A percentile compares a stretch with the other conserved stretches of the same genome.
Evolutionary conservation across 345 rosid species (phyloP).

Genomic region (Schrenkiella parvula): DNA sequence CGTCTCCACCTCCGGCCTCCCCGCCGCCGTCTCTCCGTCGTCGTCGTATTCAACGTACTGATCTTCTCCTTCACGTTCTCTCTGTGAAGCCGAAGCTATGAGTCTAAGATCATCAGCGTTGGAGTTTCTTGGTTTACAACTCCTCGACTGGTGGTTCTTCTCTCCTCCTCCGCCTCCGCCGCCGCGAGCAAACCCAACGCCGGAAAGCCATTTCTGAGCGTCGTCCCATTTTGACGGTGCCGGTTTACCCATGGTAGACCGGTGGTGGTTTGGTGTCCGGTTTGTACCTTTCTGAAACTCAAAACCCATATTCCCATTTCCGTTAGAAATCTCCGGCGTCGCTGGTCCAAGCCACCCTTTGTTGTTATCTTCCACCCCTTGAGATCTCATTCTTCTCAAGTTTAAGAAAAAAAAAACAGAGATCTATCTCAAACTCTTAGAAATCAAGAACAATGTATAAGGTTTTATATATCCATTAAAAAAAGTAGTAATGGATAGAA

Average conservation of each 20-base stretch:
- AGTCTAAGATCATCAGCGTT: slow-evolving; percentile 88
- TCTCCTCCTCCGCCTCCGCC: slow-evolving; percentile 28
- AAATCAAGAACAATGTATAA: not conserved
- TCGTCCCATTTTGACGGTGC: slow-evolving; percentile 99
- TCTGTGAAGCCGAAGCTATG: slow-evolving; percentile 74
- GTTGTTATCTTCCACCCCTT: slow-evolving; percentile 18
- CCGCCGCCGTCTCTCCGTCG: slow-evolving; percentile 34
- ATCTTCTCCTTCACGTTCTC: slow-evolving; percentile 58
- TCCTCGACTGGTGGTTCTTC: slow-evolving; percentile 37
- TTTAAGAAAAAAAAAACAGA: not conserved
- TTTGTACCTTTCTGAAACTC: slow-evolving; percentile 71
- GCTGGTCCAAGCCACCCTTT: slow-evolving; percentile 27
- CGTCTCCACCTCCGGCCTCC: slow-evolving; percentile 46
- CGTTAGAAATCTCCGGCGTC: slow-evolving; percentile 38
- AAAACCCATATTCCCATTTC: slow-evolving; percentile 29
- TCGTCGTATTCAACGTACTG: slow-evolving; percentile 44
- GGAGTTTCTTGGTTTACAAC: slow-evolving; percentile 66
- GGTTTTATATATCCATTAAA: not conserved
- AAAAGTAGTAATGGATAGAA: not conserved
- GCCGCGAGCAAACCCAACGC: slow-evolving; percentile 62
- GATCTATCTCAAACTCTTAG: not conserved
- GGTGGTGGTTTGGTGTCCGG: slow-evolving; percentile 54
- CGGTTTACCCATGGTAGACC: slow-evolving; percentile 76
- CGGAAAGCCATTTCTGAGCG: slow-evolving; percentile 91
- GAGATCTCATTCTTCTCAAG: slow-evolving; percentile 46